Evolutionary conservation across 805 yeast genomes (phyloP).

Genomic region (Kurtzmaniella cleridarum): DNA sequence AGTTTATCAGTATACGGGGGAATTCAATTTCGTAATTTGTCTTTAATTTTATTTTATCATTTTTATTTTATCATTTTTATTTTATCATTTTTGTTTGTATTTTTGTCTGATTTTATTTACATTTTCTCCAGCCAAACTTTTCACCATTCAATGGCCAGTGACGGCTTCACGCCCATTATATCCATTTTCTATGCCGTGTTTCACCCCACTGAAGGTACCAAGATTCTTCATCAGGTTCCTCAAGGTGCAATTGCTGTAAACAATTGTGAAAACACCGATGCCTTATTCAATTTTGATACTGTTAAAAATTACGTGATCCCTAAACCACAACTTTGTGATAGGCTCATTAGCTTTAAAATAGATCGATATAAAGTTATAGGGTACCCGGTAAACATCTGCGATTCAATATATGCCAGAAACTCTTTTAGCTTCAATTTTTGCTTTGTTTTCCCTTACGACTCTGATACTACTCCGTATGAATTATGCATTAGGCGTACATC

Average conservation of each 20-base stretch:
- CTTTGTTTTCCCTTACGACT: conserved; percentile 79
- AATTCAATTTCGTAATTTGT: not conserved
- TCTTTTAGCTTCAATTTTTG: conserved; percentile 91
- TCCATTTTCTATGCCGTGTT: conserved; percentile 88
- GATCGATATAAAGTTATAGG: conserved; percentile 72
- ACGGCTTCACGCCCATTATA: conserved; percentile 82
- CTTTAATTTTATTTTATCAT: not conserved
- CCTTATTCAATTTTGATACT: conserved; percentile 70
- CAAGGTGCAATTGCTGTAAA: conserved; percentile 52
- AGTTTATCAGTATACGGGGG: too few relatives aligned
- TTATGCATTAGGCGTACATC: conserved; percentile 80
- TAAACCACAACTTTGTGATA: conserved; percentile 83
- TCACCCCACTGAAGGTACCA: conserved; percentile 94
- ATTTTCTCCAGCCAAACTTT: not conserved
- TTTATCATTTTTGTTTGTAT: not conserved
- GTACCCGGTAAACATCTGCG: conserved; percentile 80
- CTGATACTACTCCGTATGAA: conserved; percentile 82
- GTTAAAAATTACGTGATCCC: conserved; percentile 91
- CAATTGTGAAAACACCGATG: conserved; percentile 11
- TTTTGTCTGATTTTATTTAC: not conserved
- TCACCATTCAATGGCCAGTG: conserved; percentile 25
- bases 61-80: not conserved
- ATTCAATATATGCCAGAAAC: conserved; percentile 76
- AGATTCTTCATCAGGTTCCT: conserved; percentile 88
- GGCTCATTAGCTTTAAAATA: conserved; percentile 67